phyloP scores from a whole-genome alignment of 2,329 filamentous ascomycete species.

The Apiospora rasikravindrae region DNA sequence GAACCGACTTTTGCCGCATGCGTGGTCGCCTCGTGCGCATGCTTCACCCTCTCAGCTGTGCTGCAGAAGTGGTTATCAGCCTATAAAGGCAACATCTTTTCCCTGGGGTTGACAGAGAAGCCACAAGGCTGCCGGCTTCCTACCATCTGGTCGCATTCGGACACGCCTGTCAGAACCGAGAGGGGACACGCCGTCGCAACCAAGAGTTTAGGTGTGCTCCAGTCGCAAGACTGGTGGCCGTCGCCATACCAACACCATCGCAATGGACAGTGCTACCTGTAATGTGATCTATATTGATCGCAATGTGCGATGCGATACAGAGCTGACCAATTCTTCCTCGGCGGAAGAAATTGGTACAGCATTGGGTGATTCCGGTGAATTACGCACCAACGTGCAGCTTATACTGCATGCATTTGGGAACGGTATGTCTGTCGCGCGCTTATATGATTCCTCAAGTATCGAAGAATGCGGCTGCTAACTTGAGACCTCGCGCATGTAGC shows the following conservation, averaged over 20 bases:
- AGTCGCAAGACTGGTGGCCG: constrained; percentile 20
- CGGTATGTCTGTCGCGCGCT: constrained; percentile 46
- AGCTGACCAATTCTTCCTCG: constrained; percentile 39
- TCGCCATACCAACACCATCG: constrained; percentile 14
- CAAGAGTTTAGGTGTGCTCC: constrained; percentile 17
- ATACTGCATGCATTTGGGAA: constrained; percentile 60
- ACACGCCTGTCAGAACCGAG: not conserved
- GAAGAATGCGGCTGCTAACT: constrained; percentile 17
- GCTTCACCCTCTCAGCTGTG: constrained; percentile 29
- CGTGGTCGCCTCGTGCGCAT: constrained; percentile 27
- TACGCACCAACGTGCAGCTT: constrained; percentile 53
- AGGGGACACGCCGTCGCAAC: constrained; percentile 7
- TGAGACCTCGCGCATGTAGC: constrained; percentile 44
- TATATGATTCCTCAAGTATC: constrained; percentile 7
- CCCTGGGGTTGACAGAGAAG: not conserved
- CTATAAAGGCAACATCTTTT: constrained; percentile 28
- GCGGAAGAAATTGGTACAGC: constrained; percentile 43
- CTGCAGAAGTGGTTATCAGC: constrained; percentile 33
- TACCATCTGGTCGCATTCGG: constrained; percentile 1
- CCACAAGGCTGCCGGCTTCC: constrained; percentile 1
- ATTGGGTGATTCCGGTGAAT: constrained; percentile 38
- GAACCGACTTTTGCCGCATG: constrained; percentile 4
- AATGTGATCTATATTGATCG: constrained; percentile 67
- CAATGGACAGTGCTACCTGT: constrained; percentile 62
- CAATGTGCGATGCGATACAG: constrained; percentile 53